Percentiles rank a stretch among this genome's conserved stretches.
phyloP scores from a whole-genome alignment of 108 stramenopile species.

The Conticribra weissflogii region DNA sequence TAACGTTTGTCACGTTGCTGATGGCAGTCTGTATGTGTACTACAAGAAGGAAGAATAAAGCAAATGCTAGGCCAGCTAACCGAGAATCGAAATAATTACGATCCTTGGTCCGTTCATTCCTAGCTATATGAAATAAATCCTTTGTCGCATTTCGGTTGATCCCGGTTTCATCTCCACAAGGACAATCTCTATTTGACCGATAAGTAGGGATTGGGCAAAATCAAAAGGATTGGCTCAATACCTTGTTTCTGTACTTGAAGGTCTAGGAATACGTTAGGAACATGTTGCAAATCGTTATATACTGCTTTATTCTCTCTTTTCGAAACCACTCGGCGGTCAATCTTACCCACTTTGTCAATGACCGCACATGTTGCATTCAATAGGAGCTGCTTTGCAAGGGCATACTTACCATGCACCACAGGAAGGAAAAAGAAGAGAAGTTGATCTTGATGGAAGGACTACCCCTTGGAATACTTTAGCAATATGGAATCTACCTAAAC shows the following conservation, averaged over 20 bases:
- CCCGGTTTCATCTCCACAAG: not conserved
- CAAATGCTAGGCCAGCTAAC: not conserved
- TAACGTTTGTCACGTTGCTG: too few relatives aligned
- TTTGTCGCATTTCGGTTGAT: not conserved
- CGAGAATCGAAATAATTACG: not conserved
- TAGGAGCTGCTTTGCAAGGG: constrained; percentile 85
- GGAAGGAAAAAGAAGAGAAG: constrained; percentile 1
- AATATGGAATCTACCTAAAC: constrained; percentile 82
- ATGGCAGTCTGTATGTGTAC: too few relatives aligned
- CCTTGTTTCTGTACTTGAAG: not conserved
- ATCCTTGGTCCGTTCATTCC: constrained; percentile 1
- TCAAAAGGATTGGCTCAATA: not conserved
- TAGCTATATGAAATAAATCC: not conserved
- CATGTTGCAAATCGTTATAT: not conserved
- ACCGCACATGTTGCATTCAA: not conserved
- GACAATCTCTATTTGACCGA: not conserved
- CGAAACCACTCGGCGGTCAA: not conserved
- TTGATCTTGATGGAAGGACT: constrained; percentile 70
- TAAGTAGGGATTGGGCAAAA: not conserved
- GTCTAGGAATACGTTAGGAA: not conserved
- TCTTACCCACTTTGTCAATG: too few relatives aligned
- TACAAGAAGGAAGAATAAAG: not conserved
- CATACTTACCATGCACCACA: constrained; percentile 58
- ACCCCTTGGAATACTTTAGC: constrained; percentile 96
- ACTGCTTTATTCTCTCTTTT: not conserved